phyloP scores from a whole-genome alignment of 1,284 basidiomycete species.

The Mycena sp. region DNA sequence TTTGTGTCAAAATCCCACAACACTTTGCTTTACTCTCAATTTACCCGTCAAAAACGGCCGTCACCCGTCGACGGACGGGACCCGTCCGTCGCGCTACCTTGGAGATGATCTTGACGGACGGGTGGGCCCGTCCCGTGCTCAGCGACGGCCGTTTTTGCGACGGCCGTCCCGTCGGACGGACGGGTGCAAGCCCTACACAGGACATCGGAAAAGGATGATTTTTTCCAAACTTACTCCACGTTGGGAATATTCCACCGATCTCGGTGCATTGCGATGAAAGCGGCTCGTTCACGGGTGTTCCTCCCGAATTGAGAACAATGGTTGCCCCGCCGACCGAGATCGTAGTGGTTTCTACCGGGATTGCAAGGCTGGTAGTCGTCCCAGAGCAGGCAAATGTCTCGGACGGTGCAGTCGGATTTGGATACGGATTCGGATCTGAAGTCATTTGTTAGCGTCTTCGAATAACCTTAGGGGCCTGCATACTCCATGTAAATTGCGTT shows the following conservation, averaged over 20 bases:
- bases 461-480: background rate
- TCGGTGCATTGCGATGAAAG: background rate
- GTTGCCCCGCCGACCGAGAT: background rate
- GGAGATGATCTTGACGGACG: too few relatives aligned
- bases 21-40: too few relatives aligned
- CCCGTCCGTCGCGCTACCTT: too few relatives aligned
- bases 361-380: background rate
- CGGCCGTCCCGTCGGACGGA: too few relatives aligned
- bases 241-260: conserved; percentile 5
- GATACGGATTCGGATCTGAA: conserved; percentile 10
- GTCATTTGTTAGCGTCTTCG: too few relatives aligned
- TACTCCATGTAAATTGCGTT: conserved; percentile 8
- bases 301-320: background rate
- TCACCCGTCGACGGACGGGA: too few relatives aligned
- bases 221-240: background rate
- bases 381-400: conserved; percentile 9
- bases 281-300: background rate
- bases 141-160: too few relatives aligned
- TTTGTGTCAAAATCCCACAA: too few relatives aligned
- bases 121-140: too few relatives aligned
- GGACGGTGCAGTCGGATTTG: background rate
- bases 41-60: too few relatives aligned
- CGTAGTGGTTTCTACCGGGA: conserved; percentile 1
- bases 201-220: too few relatives aligned
- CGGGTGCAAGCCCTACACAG: too few relatives aligned